Percentiles rank a stretch among this genome's conserved stretches.
Conservation (phyloP, 805 yeast genomes). For the Candida maris region DNA sequence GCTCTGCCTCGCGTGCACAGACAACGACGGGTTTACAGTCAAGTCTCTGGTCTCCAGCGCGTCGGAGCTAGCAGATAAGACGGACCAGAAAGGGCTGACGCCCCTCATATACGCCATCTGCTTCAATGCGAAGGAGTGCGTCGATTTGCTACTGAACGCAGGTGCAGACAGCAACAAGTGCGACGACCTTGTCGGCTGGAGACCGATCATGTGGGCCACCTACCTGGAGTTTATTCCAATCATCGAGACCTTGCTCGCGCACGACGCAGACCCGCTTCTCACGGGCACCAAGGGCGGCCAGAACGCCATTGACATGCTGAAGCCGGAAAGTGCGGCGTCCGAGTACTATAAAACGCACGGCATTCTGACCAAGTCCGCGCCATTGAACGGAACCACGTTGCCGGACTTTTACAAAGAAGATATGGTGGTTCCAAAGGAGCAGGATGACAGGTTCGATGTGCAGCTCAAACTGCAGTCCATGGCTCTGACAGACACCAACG, state of each 20-base stretch:
- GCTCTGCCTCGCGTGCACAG: slow-evolving; percentile 37
- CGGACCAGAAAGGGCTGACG: slow-evolving; percentile 41
- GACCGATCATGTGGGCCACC: slow-evolving; percentile 88
- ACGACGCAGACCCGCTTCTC: slow-evolving; percentile 60
- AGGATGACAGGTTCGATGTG: slow-evolving; percentile 29
- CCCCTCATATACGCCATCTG: slow-evolving; percentile 54
- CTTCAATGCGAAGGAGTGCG: slow-evolving; percentile 45
- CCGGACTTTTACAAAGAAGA: slow-evolving; percentile 18
- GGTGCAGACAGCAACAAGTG: slow-evolving; percentile 45
- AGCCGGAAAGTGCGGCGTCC: slow-evolving; percentile 53
- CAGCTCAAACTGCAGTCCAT: slow-evolving; percentile 39
- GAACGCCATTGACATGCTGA: slow-evolving; percentile 55
- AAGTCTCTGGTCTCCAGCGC: slow-evolving; percentile 26
- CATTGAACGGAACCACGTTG: slow-evolving; percentile 5
- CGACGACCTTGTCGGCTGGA: slow-evolving; percentile 51
- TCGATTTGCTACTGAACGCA: slow-evolving; percentile 44
- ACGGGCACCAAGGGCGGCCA: slow-evolving; percentile 33
- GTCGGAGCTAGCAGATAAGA: slow-evolving; percentile 20
- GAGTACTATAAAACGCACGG: slow-evolving; percentile 57
- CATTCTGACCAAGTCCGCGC: slow-evolving; percentile 25
- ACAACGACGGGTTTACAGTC: slow-evolving; percentile 32
- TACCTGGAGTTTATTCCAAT: slow-evolving; percentile 54
- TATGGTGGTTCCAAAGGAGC: slow-evolving; percentile 11
- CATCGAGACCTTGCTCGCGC: slow-evolving; percentile 53
- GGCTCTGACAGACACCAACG: slow-evolving; percentile 24